Evolutionary conservation across 1,139 yeast genomes (phyloP).

Genomic region (Eremothecium cymbalariae): DNA sequence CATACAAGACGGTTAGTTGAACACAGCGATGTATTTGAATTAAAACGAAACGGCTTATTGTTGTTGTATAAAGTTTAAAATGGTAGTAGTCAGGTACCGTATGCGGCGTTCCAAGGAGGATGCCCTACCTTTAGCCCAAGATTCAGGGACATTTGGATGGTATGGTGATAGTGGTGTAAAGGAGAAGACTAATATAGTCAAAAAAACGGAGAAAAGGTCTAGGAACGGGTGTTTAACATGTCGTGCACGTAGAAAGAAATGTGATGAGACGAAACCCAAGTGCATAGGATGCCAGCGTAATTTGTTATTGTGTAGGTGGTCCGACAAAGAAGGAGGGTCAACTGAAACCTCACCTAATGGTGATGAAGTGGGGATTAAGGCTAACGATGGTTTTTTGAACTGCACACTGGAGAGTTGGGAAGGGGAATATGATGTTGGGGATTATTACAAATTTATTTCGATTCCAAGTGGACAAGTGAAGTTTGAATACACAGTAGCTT

Average conservation of each 20-base stretch:
- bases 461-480: neutral
- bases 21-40: no score
- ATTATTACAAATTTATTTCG: conserved; percentile 1
- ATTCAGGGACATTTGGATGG: neutral
- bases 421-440: conserved; percentile 2
- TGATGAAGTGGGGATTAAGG: conserved; percentile 30
- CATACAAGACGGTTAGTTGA: no score
- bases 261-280: conserved; percentile 38
- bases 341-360: neutral
- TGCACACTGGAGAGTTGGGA: conserved; percentile 12
- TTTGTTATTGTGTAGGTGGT: conserved; percentile 38
- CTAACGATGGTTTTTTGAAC: conserved; percentile 21
- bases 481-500: neutral
- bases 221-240: conserved; percentile 43
- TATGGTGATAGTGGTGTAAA: conserved; percentile 1
- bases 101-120: conserved; percentile 5
- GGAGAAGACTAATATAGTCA: conserved; percentile 26
- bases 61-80: no score
- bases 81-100: conserved; percentile 6
- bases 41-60: no score
- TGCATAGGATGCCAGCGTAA: conserved; percentile 38
- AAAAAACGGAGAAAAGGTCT: conserved; percentile 29
- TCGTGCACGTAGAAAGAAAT: conserved; percentile 43
- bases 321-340: conserved; percentile 18
- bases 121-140: neutral